Percentiles rank a stretch among this genome's conserved stretches.
Conservation (phyloP, 2,329 filamentous ascomycete genomes). For the Phaeosphaeriaceae sp. region DNA sequence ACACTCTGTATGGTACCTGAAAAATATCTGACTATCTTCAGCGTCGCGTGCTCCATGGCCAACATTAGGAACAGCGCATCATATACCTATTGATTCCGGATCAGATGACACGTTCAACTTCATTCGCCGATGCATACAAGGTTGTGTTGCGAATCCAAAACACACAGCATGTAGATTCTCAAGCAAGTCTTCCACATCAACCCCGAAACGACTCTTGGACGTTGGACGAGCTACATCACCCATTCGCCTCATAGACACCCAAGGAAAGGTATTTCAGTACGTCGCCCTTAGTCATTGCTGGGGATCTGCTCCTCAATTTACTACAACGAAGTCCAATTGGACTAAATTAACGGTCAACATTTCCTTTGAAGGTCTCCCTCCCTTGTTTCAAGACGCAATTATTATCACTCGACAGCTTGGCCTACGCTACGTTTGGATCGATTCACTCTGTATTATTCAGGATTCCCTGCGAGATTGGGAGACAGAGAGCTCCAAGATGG, state of each 20-base stretch:
- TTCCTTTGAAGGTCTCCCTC: conserved; percentile 32
- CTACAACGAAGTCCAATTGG: conserved; percentile 38
- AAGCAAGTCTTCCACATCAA: conserved; percentile 22
- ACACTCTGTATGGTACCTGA: neutral
- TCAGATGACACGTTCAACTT: conserved; percentile 44
- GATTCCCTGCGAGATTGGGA: conserved; percentile 43
- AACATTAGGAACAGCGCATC: conserved; percentile 36
- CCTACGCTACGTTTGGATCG: conserved; percentile 45
- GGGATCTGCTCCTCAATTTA: conserved; percentile 32
- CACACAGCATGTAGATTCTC: conserved; percentile 33
- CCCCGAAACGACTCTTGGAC: conserved; percentile 39
- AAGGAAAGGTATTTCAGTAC: conserved; percentile 37
- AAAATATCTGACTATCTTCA: conserved; percentile 16
- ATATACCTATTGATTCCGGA: conserved; percentile 37
- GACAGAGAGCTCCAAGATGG: conserved; percentile 43
- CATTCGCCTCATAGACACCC: conserved; percentile 41
- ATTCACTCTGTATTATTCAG: conserved; percentile 45
- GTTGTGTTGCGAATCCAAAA: conserved; percentile 40
- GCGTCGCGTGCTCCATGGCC: conserved; percentile 40
- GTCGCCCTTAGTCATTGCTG: conserved; percentile 41
- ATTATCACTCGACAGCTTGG: conserved; percentile 42
- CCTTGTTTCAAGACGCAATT: conserved; percentile 35
- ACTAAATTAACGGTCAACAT: conserved; percentile 33
- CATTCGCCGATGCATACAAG: conserved; percentile 39
- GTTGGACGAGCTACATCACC: conserved; percentile 37